Conservation (phyloP, 768 basidiomycete genomes). For the Dendrothele bispora region DNA sequence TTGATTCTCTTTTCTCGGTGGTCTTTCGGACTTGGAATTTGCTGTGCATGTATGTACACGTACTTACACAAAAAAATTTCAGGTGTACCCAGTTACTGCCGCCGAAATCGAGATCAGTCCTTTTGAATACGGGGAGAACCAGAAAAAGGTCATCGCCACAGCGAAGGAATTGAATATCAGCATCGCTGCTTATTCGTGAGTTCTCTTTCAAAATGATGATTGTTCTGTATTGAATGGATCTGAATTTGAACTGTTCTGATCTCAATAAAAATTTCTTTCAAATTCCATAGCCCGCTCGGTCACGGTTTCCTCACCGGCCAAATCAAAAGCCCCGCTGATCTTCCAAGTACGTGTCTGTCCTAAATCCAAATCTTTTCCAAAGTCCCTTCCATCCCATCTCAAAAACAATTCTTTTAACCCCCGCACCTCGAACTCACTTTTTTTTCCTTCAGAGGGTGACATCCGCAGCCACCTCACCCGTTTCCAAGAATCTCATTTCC, state of each 20-base stretch:
- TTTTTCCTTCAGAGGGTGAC: slow-evolving; percentile 39
- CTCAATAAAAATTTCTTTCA: no score
- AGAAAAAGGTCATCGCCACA: slow-evolving; percentile 29
- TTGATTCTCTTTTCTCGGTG: no score
- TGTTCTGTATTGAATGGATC: no score
- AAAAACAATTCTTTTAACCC: no score
- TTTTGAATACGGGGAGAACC: slow-evolving; percentile 28
- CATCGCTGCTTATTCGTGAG: slow-evolving; percentile 37
- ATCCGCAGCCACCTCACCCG: slow-evolving; percentile 36
- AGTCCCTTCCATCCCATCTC: not conserved
- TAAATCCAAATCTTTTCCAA: not conserved
- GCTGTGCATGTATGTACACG: not conserved
- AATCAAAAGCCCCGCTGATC: slow-evolving; percentile 38
- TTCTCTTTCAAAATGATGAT: no score
- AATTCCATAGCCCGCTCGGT: slow-evolving; percentile 39
- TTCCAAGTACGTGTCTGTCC: slow-evolving; percentile 23
- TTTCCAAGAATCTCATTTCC: slow-evolving; percentile 46
- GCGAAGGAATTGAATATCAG: slow-evolving; percentile 34
- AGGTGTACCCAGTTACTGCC: slow-evolving; percentile 31
- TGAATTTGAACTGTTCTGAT: no score
- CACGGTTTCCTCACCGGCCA: slow-evolving; percentile 39
- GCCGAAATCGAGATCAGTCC: slow-evolving; percentile 36
- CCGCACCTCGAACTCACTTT: no score
- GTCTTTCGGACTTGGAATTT: not conserved
- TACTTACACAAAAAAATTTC: not conserved